A percentile compares a stretch with the other conserved stretches of the same genome.
These are phyloP conservation scores for Saprolegnia parasitica DNA, from an alignment of 352 stramenopile species.

Conservation along the genomic window DNA sequence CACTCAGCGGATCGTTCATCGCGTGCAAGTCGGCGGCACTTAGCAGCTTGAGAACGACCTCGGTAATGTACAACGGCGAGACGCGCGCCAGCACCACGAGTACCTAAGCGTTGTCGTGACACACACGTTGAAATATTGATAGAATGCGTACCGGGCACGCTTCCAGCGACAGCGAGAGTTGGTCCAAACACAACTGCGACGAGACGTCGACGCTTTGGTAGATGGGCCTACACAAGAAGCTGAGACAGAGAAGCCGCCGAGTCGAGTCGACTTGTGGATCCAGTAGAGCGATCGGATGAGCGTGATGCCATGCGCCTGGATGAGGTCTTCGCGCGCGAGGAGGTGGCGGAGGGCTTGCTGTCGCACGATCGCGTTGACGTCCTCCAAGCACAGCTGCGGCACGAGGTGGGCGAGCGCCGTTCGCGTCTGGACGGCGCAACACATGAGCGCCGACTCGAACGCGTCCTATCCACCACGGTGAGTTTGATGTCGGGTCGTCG, in stretches of 20 bases:
- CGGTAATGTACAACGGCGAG: slow-evolving; percentile 5
- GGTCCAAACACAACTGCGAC: not conserved
- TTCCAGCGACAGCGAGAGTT: not conserved
- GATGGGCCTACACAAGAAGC: slow-evolving; percentile 7
- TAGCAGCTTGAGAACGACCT: slow-evolving; percentile 12
- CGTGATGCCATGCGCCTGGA: not conserved
- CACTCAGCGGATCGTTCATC: slow-evolving; percentile 11
- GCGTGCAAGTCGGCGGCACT: slow-evolving; percentile 13
- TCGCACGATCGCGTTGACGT: slow-evolving; percentile 5
- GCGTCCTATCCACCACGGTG: not conserved
- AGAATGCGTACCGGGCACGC: not conserved
- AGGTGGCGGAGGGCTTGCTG: slow-evolving; percentile 6
- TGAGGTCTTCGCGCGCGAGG: not conserved
- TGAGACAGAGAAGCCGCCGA: not conserved
- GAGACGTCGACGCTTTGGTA: slow-evolving; percentile 1
- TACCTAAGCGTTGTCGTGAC: not conserved
- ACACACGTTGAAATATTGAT: not conserved
- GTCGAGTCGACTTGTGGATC: slow-evolving; percentile 13
- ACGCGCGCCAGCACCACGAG: slow-evolving; percentile 12
- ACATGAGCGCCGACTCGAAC: not conserved
- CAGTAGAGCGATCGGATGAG: slow-evolving; percentile 19
- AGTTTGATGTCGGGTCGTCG: too few species aligned
- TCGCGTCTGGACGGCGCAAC: not conserved
- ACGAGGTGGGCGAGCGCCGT: slow-evolving; percentile 1
- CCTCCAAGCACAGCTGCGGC: slow-evolving; percentile 17